Evolutionary conservation across 805 yeast species (phyloP).

Genomic region (Candida sonorensis): DNA sequence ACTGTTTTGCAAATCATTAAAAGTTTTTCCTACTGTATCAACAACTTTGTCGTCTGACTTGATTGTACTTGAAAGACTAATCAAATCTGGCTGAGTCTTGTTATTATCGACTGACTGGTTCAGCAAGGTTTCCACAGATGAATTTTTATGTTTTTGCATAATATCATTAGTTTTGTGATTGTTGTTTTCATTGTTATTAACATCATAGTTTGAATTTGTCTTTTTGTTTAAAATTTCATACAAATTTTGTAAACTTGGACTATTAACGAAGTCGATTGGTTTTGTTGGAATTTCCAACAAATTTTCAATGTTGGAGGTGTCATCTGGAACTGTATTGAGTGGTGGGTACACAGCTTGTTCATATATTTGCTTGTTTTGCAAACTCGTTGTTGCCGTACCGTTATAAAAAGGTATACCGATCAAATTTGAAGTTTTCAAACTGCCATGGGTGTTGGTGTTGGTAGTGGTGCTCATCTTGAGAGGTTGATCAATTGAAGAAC

Average conservation of each 20-base stretch:
- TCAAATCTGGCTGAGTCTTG: conserved; percentile 20
- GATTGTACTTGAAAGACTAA: conserved; percentile 24
- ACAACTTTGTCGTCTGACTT: conserved; percentile 9
- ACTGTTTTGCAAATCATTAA: too few species aligned
- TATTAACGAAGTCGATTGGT: conserved; percentile 26
- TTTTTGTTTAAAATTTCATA: conserved; percentile 26
- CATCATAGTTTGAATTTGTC: too few species aligned
- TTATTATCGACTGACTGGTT: neutral
- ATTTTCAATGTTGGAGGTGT: too few species aligned
- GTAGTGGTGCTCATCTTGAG: too few species aligned
- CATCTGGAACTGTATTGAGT: conserved; percentile 24
- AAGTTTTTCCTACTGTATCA: neutral
- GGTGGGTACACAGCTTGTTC: conserved; percentile 1
- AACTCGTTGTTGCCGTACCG: too few species aligned
- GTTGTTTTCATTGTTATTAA: too few species aligned
- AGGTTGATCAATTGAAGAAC: conserved; percentile 15
- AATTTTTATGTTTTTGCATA: conserved; percentile 12
- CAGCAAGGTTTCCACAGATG: conserved; percentile 26
- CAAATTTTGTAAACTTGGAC: conserved; percentile 31
- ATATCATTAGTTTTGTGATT: too few species aligned
- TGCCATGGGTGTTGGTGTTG: too few species aligned
- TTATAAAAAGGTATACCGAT: too few species aligned
- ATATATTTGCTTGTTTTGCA: neutral
- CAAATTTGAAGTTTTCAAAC: too few species aligned
- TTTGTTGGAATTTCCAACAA: too few species aligned